These are phyloP conservation scores for Emericellopsis cladophorae DNA, from an alignment of 2,329 filamentous ascomycete species.

Conservation along the genomic window DNA sequence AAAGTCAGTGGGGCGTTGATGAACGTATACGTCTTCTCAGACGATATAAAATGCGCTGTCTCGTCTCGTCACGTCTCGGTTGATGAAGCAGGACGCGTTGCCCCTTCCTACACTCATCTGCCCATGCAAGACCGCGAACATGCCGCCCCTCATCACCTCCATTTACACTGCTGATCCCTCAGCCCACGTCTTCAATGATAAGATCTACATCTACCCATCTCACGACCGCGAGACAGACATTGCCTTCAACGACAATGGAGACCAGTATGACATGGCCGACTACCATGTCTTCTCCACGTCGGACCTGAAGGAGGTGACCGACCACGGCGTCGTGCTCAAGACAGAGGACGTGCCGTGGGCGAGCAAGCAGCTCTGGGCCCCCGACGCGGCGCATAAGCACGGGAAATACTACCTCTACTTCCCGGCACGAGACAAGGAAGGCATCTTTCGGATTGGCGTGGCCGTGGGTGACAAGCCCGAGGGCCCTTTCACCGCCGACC, in stretches of 20 bases:
- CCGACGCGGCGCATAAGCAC: slow-evolving; percentile 57
- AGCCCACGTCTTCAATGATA: slow-evolving; percentile 66
- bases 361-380: slow-evolving; percentile 69
- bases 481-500: slow-evolving; percentile 57
- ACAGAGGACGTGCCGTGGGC: slow-evolving; percentile 62
- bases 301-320: slow-evolving; percentile 46
- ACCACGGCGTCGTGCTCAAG: slow-evolving; percentile 59
- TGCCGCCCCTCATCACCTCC: slow-evolving; percentile 56
- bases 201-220: slow-evolving; percentile 69
- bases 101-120: no score
- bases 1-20: no score
- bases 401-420: slow-evolving; percentile 67
- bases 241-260: slow-evolving; percentile 69
- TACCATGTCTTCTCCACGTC: slow-evolving; percentile 62
- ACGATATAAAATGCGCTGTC: no score
- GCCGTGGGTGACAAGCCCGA: slow-evolving; percentile 50
- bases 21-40: no score
- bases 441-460: slow-evolving; percentile 64
- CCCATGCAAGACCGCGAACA: background rate
- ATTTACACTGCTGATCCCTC: slow-evolving; percentile 72
- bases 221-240: slow-evolving; percentile 69
- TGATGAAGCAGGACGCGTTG: no score
- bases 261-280: slow-evolving; percentile 76
- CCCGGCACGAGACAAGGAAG: slow-evolving; percentile 58
- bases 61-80: no score